Conservation (phyloP, 2,329 filamentous ascomycete species). For the Colletotrichum gigasporum region DNA sequence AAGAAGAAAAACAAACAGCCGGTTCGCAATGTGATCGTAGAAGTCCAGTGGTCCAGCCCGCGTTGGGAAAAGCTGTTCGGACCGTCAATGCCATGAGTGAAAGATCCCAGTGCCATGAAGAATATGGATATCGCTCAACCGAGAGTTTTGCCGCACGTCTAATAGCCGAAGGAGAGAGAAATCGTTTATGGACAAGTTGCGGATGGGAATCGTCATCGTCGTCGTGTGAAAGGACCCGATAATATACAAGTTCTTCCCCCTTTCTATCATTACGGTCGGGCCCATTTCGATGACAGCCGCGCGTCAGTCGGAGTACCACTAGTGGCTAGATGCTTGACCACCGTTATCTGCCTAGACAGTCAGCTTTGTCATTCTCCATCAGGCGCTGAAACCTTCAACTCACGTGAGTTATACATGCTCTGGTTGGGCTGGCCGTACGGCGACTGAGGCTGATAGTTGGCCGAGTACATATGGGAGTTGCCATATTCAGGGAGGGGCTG, state of each 20-base stretch:
- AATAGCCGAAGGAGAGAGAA: conserved; percentile 30
- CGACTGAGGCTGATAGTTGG: conserved; percentile 65
- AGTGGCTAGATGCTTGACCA: conserved; percentile 31
- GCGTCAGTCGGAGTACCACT: neutral
- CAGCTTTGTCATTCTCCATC: neutral
- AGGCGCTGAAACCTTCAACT: conserved; percentile 35
- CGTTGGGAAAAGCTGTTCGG: too few species aligned
- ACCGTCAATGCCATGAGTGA: too few species aligned
- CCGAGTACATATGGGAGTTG: conserved; percentile 61
- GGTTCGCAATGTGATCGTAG: neutral
- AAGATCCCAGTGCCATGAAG: conserved; percentile 5
- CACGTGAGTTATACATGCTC: conserved; percentile 70
- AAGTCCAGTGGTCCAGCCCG: too few species aligned
- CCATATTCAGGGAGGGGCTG: conserved; percentile 66
- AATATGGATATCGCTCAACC: conserved; percentile 25
- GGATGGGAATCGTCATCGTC: conserved; percentile 12
- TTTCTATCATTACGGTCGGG: conserved; percentile 27
- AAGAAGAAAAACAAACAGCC: conserved; percentile 1
- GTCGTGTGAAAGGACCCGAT: conserved; percentile 27
- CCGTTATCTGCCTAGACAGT: conserved; percentile 34
- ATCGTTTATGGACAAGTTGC: conserved; percentile 28
- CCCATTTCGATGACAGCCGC: conserved; percentile 3
- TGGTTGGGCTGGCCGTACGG: conserved; percentile 66
- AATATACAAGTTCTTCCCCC: conserved; percentile 29
- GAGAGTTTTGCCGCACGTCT: conserved; percentile 31